phyloP scores from a whole-genome alignment of 192 early-diverging fungal species.

The Borealophlyctis nickersoniae region DNA sequence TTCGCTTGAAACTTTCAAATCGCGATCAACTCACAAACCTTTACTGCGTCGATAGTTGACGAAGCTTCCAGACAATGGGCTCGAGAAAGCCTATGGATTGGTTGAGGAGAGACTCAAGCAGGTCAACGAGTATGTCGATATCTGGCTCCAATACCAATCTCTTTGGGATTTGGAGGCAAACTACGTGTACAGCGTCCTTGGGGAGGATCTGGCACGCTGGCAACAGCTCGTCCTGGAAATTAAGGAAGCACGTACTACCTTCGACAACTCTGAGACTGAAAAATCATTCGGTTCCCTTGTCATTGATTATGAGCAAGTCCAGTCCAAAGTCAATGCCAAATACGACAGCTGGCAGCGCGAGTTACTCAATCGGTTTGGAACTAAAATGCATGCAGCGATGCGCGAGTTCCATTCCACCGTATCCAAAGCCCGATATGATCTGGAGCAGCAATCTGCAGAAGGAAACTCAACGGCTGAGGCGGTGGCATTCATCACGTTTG shows the following conservation, averaged over 20 bases:
- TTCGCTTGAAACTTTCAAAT: too few species aligned
- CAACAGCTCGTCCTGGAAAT: conserved; percentile 92
- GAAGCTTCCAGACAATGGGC: conserved; percentile 61
- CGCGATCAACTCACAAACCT: not conserved
- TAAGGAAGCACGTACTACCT: conserved; percentile 87
- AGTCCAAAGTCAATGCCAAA: conserved; percentile 93
- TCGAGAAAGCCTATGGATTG: conserved; percentile 76
- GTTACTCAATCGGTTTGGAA: conserved; percentile 87
- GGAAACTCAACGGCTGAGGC: conserved; percentile 84
- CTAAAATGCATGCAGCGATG: conserved; percentile 76
- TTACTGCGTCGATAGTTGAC: conserved; percentile 41
- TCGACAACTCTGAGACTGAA: conserved; percentile 92
- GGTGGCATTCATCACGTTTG: conserved; percentile 90
- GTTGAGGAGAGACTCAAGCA: conserved; percentile 76
- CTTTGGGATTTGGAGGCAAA: conserved; percentile 95
- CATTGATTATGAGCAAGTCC: conserved; percentile 97
- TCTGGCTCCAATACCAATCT: conserved; percentile 97
- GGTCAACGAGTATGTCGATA: conserved; percentile 80
- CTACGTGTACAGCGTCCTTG: conserved; percentile 76
- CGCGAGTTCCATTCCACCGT: conserved; percentile 73
- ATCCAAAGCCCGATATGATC: conserved; percentile 71
- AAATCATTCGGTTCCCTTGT: conserved; percentile 84
- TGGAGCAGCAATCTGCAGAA: conserved; percentile 87
- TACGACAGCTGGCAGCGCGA: conserved; percentile 99
- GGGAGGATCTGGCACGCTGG: conserved; percentile 88